Evolutionary conservation across 805 yeast genomes (phyloP).

Genomic region (Candida andamanensis): DNA sequence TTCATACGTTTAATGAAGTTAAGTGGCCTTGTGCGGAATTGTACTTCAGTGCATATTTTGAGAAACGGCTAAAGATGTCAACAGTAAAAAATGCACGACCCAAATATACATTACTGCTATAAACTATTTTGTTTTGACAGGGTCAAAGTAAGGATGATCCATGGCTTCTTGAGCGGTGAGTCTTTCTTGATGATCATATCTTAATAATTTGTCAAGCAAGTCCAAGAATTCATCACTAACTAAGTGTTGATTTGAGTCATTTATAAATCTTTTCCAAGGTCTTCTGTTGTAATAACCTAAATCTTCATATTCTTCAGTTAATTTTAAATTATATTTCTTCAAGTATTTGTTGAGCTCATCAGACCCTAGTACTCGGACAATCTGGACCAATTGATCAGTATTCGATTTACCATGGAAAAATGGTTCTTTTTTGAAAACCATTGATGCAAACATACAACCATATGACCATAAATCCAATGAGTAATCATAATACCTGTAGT

Average conservation of each 20-base stretch:
- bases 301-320: slow-evolving; percentile 77
- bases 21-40: too few relatives aligned
- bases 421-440: slow-evolving; percentile 85
- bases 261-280: slow-evolving; percentile 62
- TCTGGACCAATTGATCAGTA: slow-evolving; percentile 87
- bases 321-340: slow-evolving; percentile 59
- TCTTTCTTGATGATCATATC: slow-evolving; percentile 84
- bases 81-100: neutral
- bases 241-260: slow-evolving; percentile 46
- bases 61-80: neutral
- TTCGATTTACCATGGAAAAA: slow-evolving; percentile 90
- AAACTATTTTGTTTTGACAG: slow-evolving; percentile 11
- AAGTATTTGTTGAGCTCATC: slow-evolving; percentile 65
- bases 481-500: slow-evolving; percentile 79
- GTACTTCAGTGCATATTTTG: too few relatives aligned
- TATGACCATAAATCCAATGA: slow-evolving; percentile 87
- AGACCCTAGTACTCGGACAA: slow-evolving; percentile 83
- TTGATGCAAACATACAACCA: slow-evolving; percentile 88
- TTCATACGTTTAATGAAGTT: too few relatives aligned
- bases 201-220: slow-evolving; percentile 64
- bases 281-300: slow-evolving; percentile 62
- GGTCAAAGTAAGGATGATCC: slow-evolving; percentile 62
- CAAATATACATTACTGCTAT: neutral
- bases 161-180: slow-evolving; percentile 86
- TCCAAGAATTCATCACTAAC: slow-evolving; percentile 58